Base-by-base conservation (phyloP, 192 early-diverging fungal species). In the Pilobolus umbonatus region DNA sequence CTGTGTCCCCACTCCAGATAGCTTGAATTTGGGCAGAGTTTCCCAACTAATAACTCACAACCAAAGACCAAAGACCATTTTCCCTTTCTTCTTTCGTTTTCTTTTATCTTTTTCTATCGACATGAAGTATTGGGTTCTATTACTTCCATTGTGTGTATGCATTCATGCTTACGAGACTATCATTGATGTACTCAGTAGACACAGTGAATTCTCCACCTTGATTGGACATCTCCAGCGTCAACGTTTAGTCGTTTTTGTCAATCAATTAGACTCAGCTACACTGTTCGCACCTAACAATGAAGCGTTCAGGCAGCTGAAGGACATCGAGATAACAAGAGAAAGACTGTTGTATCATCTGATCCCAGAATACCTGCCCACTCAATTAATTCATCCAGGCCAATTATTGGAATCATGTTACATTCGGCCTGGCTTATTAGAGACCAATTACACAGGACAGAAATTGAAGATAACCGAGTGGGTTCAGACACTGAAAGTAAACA, bases 271-370 rank as follows among this genome's bases (percentile, higher is more conserved):
- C 29, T 69, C 75, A 32, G 79, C 64, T 7, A 85, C 83, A 17
- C 61, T 85, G 24, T 72, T 85, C 55, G 83, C 80, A 22, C 83
- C 81, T 24, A 74, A 73, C 8, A 81, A 85, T 67, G 71, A 72
- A 15, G 83, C 83, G 0, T 60, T 85, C 7, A n/a, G n/a, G n/a
- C 34, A 25, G 12, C 76, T 69, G 54, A 47, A 72, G 17, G 56
- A 65, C 15, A 17, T 5, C 5, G 55, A 42, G 1, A 38, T 59
- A 15, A 55, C 64, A 3, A 46, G 39, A 28, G 60, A 67, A 1
- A 4, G 47, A 1, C 39, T 72, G 22, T 45, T 67, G 11, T 72
- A 66, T 32, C 70, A 72, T 30, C 28, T 72, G 6, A 26, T 72
- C 19, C 39, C 64, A 8, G 8, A 36, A 12, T 28, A 15, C 1